These are phyloP conservation scores for Lactarius tabidus DNA, from an alignment of 768 basidiomycete species.

Conservation along the genomic window DNA sequence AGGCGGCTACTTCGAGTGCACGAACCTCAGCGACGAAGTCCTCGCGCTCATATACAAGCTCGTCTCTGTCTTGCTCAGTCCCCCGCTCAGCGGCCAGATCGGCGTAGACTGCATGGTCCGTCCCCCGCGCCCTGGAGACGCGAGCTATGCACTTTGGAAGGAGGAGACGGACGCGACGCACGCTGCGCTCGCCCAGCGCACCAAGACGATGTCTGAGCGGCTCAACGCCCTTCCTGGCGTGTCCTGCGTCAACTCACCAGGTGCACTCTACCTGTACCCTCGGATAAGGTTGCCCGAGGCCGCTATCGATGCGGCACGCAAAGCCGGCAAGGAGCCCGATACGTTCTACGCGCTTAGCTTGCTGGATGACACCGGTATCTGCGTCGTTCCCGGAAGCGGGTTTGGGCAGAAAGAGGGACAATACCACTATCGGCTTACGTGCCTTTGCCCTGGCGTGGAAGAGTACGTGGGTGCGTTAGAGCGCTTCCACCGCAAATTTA, in stretches of 20 bases:
- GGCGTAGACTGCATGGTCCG: constrained; percentile 93
- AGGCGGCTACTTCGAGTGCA: constrained; percentile 93
- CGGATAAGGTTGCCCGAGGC: constrained; percentile 67
- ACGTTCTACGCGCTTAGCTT: constrained; percentile 82
- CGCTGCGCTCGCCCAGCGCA: constrained; percentile 65
- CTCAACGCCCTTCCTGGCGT: constrained; percentile 84
- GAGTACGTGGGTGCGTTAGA: constrained; percentile 87
- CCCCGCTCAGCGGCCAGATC: constrained; percentile 86
- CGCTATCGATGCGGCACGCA: constrained; percentile 68
- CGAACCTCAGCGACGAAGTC: constrained; percentile 74
- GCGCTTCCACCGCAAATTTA: constrained; percentile 61
- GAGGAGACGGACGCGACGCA: constrained; percentile 81
- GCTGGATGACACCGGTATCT: constrained; percentile 88
- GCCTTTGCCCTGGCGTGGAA: constrained; percentile 90
- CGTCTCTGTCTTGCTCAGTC: constrained; percentile 86
- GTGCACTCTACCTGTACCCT: constrained; percentile 93
- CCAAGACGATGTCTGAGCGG: constrained; percentile 66
- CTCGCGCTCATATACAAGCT: constrained; percentile 94
- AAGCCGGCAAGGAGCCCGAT: constrained; percentile 77
- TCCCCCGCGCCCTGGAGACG: constrained; percentile 72
- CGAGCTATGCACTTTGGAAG: constrained; percentile 76
- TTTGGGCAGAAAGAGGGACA: constrained; percentile 93
- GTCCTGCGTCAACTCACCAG: constrained; percentile 83
- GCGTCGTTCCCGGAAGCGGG: constrained; percentile 88
- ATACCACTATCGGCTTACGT: constrained; percentile 89